These are phyloP conservation scores for Myriangium duriaei DNA, from an alignment of 2,329 filamentous ascomycete genomes.

Conservation along the genomic window DNA sequence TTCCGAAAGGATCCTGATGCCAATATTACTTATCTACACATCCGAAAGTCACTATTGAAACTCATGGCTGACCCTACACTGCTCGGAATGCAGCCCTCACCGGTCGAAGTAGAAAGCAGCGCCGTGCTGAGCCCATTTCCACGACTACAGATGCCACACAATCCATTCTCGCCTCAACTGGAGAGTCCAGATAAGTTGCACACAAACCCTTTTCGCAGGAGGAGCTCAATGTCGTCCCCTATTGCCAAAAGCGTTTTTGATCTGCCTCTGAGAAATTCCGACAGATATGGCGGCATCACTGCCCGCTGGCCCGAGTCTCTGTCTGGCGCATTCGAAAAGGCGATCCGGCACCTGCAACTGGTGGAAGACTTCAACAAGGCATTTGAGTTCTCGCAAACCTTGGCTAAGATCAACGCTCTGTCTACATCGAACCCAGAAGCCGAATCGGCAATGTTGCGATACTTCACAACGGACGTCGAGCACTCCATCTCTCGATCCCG, in stretches of 20 bases:
- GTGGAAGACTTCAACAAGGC: conserved; percentile 7
- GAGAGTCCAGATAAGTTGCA: conserved; percentile 2
- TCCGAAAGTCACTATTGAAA: conserved; percentile 2
- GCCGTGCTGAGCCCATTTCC: conserved; percentile 8
- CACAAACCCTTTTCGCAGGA: conserved; percentile 5
- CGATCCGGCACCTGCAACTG: conserved; percentile 1
- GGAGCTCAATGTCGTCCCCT: conserved; percentile 4
- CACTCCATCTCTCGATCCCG: conserved; percentile 34
- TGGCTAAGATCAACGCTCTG: conserved; percentile 5
- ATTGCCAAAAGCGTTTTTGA: neutral
- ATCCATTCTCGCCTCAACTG: conserved; percentile 4
- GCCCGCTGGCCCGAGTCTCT: conserved; percentile 3
- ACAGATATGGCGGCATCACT: neutral
- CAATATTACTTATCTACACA: conserved; percentile 7
- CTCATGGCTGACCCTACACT: conserved; percentile 5
- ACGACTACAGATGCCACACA: conserved; percentile 1
- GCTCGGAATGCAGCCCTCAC: conserved; percentile 1
- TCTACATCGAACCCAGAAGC: conserved; percentile 6
- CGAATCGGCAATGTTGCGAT: conserved; percentile 43
- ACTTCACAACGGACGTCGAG: conserved; percentile 51
- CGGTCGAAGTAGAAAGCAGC: conserved; percentile 6
- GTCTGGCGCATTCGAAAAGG: conserved; percentile 3
- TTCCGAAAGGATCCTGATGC: conserved; percentile 5
- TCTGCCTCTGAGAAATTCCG: neutral
- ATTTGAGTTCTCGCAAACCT: conserved; percentile 4